Percentiles rank a stretch among this genome's conserved stretches.
Conservation (phyloP, 495 filamentous ascomycete species). For the Penicillium silybi region DNA sequence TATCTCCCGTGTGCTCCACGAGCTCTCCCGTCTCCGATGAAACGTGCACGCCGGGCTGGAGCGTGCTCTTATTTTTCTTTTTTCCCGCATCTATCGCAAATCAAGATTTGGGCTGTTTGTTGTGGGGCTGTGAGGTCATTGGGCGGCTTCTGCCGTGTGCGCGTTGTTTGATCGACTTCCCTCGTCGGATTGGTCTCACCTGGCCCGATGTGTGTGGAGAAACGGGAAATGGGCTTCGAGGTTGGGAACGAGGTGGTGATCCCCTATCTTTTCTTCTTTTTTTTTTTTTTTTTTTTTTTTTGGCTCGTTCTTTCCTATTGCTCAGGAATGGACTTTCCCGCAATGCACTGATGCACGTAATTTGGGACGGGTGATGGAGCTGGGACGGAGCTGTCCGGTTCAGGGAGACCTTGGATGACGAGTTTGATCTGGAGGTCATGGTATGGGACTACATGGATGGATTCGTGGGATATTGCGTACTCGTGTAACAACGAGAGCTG, state of each 20-base stretch:
- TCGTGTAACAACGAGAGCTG: neutral
- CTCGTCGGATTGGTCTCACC: neutral
- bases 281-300: neutral
- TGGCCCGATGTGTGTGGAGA: neutral
- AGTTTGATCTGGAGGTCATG: too few relatives aligned
- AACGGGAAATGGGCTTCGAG: neutral
- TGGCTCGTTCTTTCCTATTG: neutral
- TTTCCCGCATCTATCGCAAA: slow-evolving; percentile 4
- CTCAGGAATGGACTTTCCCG: too few relatives aligned
- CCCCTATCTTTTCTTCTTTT: neutral
- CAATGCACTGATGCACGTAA: neutral
- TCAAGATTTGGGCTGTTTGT: slow-evolving; percentile 14
- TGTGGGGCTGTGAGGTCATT: slow-evolving; percentile 25
- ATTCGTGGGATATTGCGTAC: neutral
- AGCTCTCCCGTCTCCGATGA: neutral
- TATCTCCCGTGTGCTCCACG: slow-evolving; percentile 1
- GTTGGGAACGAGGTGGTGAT: neutral
- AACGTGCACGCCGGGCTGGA: neutral
- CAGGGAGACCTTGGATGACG: neutral
- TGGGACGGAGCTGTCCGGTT: neutral
- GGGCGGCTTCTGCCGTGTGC: slow-evolving; percentile 20
- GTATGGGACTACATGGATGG: too few relatives aligned
- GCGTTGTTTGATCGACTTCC: neutral
- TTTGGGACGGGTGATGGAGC: neutral
- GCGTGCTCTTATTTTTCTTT: neutral